A percentile compares a stretch with the other conserved stretches of the same genome.
Evolutionary conservation across 352 stramenopile species (phyloP).

Genomic region (Chrysophaeum taylorii): DNA sequence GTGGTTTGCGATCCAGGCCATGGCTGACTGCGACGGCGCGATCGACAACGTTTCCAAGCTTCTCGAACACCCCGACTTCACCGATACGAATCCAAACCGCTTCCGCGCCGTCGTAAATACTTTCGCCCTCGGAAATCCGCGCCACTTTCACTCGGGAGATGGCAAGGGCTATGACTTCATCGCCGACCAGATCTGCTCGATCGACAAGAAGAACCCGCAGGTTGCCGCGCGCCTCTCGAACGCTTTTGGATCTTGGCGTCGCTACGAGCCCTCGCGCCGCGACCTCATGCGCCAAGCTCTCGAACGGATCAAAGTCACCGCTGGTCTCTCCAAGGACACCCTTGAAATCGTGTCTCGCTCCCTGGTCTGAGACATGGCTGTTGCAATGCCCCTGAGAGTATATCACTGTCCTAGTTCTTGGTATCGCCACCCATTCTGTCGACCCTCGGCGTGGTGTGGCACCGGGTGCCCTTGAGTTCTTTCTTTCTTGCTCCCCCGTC

Average conservation of each 20-base stretch:
- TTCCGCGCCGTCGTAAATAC: conserved; percentile 52
- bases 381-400: too few relatives aligned
- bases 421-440: too few relatives aligned
- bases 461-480: too few relatives aligned
- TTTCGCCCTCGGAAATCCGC: conserved; percentile 54
- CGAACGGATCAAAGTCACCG: conserved; percentile 24
- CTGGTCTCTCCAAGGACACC: conserved; percentile 33
- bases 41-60: conserved; percentile 46
- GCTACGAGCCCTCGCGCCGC: conserved; percentile 47
- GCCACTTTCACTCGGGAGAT: conserved; percentile 54
- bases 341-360: conserved; percentile 9
- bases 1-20: conserved; percentile 63
- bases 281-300: conserved; percentile 55
- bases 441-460: too few relatives aligned
- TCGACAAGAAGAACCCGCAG: conserved; percentile 65
- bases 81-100: conserved; percentile 64
- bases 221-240: conserved; percentile 52
- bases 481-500: too few relatives aligned
- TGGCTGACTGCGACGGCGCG: conserved; percentile 48
- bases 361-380: too few relatives aligned
- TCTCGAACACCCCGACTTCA: conserved; percentile 59
- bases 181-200: conserved; percentile 46
- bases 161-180: conserved; percentile 64
- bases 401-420: too few relatives aligned
- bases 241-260: conserved; percentile 44